A percentile compares a stretch with the other conserved stretches of the same genome.
Conservation (phyloP, 345 rosid species). For the Litchi chinensis region DNA sequence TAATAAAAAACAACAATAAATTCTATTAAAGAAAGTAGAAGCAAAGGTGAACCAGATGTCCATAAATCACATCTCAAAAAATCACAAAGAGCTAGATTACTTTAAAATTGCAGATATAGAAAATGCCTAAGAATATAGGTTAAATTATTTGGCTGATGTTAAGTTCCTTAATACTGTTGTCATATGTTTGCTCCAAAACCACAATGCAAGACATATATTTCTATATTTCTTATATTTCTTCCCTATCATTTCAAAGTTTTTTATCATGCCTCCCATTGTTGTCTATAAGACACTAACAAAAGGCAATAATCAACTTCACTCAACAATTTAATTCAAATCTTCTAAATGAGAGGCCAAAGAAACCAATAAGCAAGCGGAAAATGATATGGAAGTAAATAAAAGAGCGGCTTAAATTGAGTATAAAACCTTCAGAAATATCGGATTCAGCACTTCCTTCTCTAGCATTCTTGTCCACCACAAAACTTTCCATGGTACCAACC, state of each 20-base stretch:
- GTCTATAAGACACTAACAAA: not conserved
- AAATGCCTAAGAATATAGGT: not conserved
- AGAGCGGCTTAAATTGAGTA: constrained; percentile 14
- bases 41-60: not conserved
- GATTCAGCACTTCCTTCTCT: constrained; percentile 50
- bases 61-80: too few relatives aligned
- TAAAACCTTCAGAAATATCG: constrained; percentile 58
- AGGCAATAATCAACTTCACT: not conserved
- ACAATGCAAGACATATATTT: not conserved
- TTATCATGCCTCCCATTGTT: not conserved
- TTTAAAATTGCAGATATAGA: not conserved
- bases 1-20: not conserved
- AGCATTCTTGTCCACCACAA: constrained; percentile 38
- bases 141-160: not conserved
- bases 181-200: not conserved
- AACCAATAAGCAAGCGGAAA: constrained; percentile 10
- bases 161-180: not conserved
- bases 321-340: not conserved
- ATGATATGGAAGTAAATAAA: constrained; percentile 10
- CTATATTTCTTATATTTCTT: not conserved
- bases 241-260: not conserved
- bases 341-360: constrained; percentile 1
- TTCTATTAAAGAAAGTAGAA: not conserved
- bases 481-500: constrained; percentile 44
- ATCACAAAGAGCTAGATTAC: not conserved